These are phyloP conservation scores for Apiospora saccharicola DNA, from an alignment of 2,329 filamentous ascomycete genomes.

Conservation along the genomic window DNA sequence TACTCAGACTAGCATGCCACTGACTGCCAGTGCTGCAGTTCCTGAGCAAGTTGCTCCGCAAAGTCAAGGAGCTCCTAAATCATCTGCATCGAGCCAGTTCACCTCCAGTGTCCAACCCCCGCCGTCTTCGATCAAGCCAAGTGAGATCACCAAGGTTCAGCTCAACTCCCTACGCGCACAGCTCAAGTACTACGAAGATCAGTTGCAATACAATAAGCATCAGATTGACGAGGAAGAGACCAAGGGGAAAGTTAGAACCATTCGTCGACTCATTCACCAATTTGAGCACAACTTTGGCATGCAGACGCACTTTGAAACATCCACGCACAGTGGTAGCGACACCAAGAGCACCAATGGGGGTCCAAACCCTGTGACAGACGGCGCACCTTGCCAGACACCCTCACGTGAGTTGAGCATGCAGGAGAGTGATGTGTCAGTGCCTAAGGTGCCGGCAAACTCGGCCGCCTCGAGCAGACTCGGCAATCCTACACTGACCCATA, in stretches of 20 bases:
- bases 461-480: constrained; percentile 26
- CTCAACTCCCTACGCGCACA: constrained; percentile 58
- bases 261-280: constrained; percentile 55
- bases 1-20: constrained; percentile 22
- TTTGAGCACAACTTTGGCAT: constrained; percentile 56
- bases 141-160: constrained; percentile 67
- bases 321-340: constrained; percentile 49
- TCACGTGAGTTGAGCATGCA: constrained; percentile 39
- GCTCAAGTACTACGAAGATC: constrained; percentile 64
- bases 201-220: constrained; percentile 67
- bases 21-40: not conserved
- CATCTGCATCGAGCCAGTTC: constrained; percentile 23
- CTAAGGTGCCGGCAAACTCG: constrained; percentile 29
- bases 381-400: constrained; percentile 31
- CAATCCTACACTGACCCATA: constrained; percentile 26
- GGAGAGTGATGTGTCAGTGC: constrained; percentile 34
- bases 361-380: not conserved
- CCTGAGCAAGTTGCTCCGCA: constrained; percentile 2
- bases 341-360: not conserved
- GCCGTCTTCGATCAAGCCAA: constrained; percentile 66
- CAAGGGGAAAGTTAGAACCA: constrained; percentile 49
- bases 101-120: constrained; percentile 46
- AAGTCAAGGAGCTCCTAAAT: constrained; percentile 31
- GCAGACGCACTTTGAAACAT: constrained; percentile 55
- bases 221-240: constrained; percentile 66